Evolutionary conservation across 768 basidiomycete species (phyloP), one percentile per base, ranked within the genome.

Genomic region (Termitomyces sp.): DNA sequence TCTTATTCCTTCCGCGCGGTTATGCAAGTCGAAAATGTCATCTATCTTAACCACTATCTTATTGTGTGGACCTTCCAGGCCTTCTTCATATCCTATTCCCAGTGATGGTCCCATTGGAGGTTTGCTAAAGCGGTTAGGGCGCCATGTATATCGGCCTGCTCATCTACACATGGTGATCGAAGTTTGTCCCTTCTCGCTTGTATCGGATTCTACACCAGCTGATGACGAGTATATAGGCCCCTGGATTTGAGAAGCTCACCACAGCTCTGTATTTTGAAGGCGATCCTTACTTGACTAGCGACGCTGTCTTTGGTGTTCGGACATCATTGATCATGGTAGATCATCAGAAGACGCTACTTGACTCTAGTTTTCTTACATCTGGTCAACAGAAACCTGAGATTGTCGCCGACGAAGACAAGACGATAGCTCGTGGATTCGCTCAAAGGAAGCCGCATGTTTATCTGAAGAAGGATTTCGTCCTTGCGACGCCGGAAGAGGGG

Each of bases 291-390:
- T 58, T 93, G 23, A 70, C 69, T 6, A 89, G 83, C 57, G 91
- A 94, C 65, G 77, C 81, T 11, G 89, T 93, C 3, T 92, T 93
- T 68, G 91, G 92, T 10, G 91, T 89, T 23, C 90, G 90, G 69
- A 79, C 80, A 47, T 89, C 87, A 6, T 75, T 94, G 27, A 78
- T 92, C 19, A 81, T 91, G 61, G 90, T 91, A 70, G 50, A 83
- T 76, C 9, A 45, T 19, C 35, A 16, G 17, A 14, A 27, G 3
- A 3, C 3, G 8, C 52, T n/a, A 17, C n/a, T 39, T 50, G 11
- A 32, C 34, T 39, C 35, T 40, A 10, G 10, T 19, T 52, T n/a
- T 25, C 45, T 40, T 14, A 5, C 37, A 30, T 48, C 8, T 32
- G 16, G 42, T 37, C 47, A 3, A 16, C 57, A 87, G 86, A 76